These are phyloP conservation scores for Rhododendron griersonianum DNA, from an alignment of 148 eudicot species.

Conservation along the genomic window DNA sequence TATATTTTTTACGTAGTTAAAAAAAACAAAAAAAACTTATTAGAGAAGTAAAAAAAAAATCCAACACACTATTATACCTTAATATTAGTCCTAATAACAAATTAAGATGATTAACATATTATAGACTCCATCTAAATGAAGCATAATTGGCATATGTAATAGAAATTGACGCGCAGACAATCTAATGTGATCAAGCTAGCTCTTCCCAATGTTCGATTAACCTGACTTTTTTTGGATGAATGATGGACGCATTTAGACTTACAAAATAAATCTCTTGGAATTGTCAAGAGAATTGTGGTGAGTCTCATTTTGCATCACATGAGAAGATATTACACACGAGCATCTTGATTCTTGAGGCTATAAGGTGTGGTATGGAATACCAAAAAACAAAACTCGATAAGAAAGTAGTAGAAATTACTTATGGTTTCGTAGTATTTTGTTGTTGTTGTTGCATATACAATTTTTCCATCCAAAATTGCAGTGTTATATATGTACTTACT, in stretches of 20 bases:
- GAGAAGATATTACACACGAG: background rate
- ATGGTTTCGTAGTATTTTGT: background rate
- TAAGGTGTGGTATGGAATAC: background rate
- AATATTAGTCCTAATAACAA: too few species aligned
- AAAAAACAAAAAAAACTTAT: too few species aligned
- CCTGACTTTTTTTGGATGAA: background rate
- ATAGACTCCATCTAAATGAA: background rate
- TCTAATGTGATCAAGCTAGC: background rate
- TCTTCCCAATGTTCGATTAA: background rate
- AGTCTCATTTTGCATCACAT: background rate
- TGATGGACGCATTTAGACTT: background rate
- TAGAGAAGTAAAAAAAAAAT: too few species aligned
- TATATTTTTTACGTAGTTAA: too few species aligned
- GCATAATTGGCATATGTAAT: background rate
- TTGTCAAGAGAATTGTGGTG: background rate
- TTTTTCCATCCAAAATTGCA: background rate
- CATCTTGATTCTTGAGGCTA: background rate
- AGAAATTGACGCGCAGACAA: background rate
- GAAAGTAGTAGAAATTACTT: background rate
- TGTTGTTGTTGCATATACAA: background rate
- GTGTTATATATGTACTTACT: background rate
- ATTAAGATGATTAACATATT: too few species aligned
- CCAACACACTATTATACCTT: too few species aligned
- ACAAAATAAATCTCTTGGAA: background rate
- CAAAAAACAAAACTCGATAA: background rate